Percentiles rank a stretch among this genome's conserved stretches.
Evolutionary conservation across 345 rosid species (phyloP).

Genomic region (Melaleuca alternifolia): DNA sequence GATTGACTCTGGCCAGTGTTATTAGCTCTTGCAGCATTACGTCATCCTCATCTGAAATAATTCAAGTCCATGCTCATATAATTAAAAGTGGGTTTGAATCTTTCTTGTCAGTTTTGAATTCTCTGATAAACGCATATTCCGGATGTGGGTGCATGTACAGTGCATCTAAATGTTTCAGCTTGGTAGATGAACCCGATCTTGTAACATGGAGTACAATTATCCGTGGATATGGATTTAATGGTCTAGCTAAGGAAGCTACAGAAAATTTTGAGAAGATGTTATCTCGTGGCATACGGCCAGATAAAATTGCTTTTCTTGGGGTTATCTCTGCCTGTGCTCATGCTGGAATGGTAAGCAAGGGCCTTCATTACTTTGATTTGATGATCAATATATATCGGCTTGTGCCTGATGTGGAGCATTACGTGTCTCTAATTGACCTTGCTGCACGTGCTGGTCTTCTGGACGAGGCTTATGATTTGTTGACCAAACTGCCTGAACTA

Average conservation of each 20-base stretch:
- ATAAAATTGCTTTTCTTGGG: conserved; percentile 43
- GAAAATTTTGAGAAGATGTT: conserved; percentile 36
- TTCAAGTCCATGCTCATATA: conserved; percentile 36
- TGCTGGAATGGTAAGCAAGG: conserved; percentile 51
- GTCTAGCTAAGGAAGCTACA: conserved; percentile 38
- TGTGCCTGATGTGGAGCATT: conserved; percentile 48
- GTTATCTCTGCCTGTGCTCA: conserved; percentile 66
- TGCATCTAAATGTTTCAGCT: conserved; percentile 41
- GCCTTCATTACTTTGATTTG: conserved; percentile 41
- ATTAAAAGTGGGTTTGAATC: conserved; percentile 30
- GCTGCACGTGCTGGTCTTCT: conserved; percentile 64
- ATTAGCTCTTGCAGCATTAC: conserved; percentile 41
- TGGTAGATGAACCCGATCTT: conserved; percentile 34
- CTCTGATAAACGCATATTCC: conserved; percentile 48
- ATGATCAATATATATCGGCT: conserved; percentile 38
- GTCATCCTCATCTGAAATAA: conserved; percentile 28
- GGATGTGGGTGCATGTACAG: conserved; percentile 36
- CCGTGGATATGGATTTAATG: conserved; percentile 49
- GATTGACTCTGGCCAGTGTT: conserved; percentile 47
- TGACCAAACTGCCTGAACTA: conserved; percentile 34
- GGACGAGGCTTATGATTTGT: conserved; percentile 35
- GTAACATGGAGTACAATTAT: conserved; percentile 61
- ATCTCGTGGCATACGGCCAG: conserved; percentile 37
- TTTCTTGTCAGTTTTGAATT: conserved; percentile 35
- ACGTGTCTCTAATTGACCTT: conserved; percentile 51